Evolutionary conservation across 495 filamentous ascomycete species (phyloP).

Genomic region (Cryomyces minteri): DNA sequence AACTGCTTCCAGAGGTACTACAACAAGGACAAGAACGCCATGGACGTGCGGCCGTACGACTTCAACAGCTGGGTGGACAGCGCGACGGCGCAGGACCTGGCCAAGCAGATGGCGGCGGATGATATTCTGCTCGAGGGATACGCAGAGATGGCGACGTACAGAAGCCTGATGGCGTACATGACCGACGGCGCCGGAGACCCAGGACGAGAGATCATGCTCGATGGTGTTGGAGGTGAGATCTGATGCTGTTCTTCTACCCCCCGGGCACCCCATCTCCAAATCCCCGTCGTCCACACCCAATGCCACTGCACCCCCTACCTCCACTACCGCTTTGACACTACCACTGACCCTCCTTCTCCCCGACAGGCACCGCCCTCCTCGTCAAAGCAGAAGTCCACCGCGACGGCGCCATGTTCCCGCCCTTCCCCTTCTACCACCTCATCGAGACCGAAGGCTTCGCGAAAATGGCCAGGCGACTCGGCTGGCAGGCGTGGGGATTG

Average conservation of each 20-base stretch:
- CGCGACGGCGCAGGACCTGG: slow-evolving; percentile 53
- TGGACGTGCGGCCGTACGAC: slow-evolving; percentile 73
- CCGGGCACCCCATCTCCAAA: too few relatives aligned
- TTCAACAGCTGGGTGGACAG: slow-evolving; percentile 96
- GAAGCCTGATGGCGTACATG: slow-evolving; percentile 83
- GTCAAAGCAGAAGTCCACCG: slow-evolving; percentile 96
- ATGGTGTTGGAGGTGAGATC: slow-evolving; percentile 58
- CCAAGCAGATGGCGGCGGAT: slow-evolving; percentile 60
- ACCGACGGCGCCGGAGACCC: slow-evolving; percentile 33
- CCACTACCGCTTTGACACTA: too few relatives aligned
- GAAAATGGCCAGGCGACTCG: slow-evolving; percentile 82
- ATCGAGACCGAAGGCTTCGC: slow-evolving; percentile 98
- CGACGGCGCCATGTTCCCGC: slow-evolving; percentile 96
- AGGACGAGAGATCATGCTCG: slow-evolving; percentile 46
- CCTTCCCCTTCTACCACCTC: slow-evolving; percentile 89
- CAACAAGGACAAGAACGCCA: slow-evolving; percentile 47
- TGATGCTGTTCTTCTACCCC: too few relatives aligned
- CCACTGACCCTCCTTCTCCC: too few relatives aligned
- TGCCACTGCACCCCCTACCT: too few relatives aligned
- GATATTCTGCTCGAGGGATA: slow-evolving; percentile 94
- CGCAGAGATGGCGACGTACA: slow-evolving; percentile 76
- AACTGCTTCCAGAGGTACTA: slow-evolving; percentile 89
- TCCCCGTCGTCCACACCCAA: too few relatives aligned
- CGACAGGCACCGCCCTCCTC: slow-evolving; percentile 54
- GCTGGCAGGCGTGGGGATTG: slow-evolving; percentile 66